Base-by-base conservation (phyloP, 495 filamentous ascomycete species). In the Neurospora sp. region DNA sequence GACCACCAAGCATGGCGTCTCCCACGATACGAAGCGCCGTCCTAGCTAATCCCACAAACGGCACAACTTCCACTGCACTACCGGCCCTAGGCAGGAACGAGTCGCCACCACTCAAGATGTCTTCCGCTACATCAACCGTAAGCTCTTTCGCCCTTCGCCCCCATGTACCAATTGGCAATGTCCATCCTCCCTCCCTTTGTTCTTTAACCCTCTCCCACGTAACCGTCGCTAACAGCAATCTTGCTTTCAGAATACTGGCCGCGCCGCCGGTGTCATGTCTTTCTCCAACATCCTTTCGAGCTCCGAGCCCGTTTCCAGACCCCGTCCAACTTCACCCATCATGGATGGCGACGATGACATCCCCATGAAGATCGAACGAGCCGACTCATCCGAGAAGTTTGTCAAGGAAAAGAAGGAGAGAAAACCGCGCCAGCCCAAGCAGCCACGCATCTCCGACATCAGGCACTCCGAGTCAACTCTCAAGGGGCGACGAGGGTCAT, bases 261-360 rank as follows among this genome's bases (percentile, higher is more conserved):
- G 91, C 74, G 88, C 90, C 70, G 88, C 90, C 22, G 91, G 94
- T 81, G 91, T 94, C 16, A 97, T 97, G 94, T 93, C 93, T 3
- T 93, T 97, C 75, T 93, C 93, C 40, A 96, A 92, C 78, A 96
- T 97, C 71, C 88, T 97, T 42, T 94, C 93, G 2, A 90, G 87
- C 73, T 87, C 91, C 78, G 92, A 93, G 61, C 86, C 89, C 38
- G 79, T 85, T 41, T 76, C 85, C 6, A 85, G 87, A 74, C 85
- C 87, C 2, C 81, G 79, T 76, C 83, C 82, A 22, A 79, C 70
- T 70, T 84, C 77, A 68, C 83, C 80, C 14, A 72, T 79, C 75
- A 61, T 79, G 79, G 53, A 70, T 38, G 75, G 74, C 82, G 68
- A 78, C 53, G 53, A 65, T 14, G 74, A 73, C 74, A 78, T 73